phyloP scores from a whole-genome alignment of 129 eudicot species.

The Artemisia tridentata region DNA sequence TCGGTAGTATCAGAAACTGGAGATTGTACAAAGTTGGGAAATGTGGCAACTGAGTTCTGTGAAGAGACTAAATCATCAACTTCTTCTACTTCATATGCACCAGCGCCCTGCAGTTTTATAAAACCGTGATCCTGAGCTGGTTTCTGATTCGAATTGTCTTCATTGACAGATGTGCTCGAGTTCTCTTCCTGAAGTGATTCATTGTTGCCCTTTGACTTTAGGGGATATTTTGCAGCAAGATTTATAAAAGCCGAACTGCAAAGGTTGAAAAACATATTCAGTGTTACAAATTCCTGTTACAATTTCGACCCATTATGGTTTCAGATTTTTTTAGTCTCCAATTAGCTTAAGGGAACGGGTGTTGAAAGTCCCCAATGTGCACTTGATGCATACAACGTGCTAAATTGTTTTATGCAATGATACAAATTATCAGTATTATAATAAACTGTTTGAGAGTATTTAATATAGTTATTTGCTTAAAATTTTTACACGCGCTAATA shows the following conservation, averaged over 20 bases:
- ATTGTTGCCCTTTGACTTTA: conserved; percentile 33
- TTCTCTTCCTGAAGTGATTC: conserved; percentile 36
- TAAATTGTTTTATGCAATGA: neutral
- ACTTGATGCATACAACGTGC: neutral
- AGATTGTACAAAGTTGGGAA: conserved; percentile 34
- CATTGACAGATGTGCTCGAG: conserved; percentile 35
- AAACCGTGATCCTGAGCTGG: conserved; percentile 33
- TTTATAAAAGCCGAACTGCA: conserved; percentile 97
- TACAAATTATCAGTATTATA: conserved; percentile 1
- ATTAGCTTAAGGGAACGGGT: neutral
- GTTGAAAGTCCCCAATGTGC: neutral
- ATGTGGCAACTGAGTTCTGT: conserved; percentile 50
- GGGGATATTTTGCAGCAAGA: conserved; percentile 80
- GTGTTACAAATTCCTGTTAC: conserved; percentile 7
- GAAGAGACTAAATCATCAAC: conserved; percentile 52
- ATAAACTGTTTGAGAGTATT: neutral
- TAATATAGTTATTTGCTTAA: neutral
- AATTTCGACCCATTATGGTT: neutral
- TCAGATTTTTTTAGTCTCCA: neutral
- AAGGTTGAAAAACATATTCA: conserved; percentile 18
- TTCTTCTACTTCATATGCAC: conserved; percentile 41
- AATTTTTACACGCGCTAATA: neutral
- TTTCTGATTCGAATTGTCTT: conserved; percentile 29
- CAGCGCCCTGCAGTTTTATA: conserved; percentile 24
- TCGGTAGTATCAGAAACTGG: conserved; percentile 36